Percentiles rank a stretch among this genome's conserved stretches.
phyloP scores from a whole-genome alignment of 495 filamentous ascomycete species.

The Neurospora sp. region DNA sequence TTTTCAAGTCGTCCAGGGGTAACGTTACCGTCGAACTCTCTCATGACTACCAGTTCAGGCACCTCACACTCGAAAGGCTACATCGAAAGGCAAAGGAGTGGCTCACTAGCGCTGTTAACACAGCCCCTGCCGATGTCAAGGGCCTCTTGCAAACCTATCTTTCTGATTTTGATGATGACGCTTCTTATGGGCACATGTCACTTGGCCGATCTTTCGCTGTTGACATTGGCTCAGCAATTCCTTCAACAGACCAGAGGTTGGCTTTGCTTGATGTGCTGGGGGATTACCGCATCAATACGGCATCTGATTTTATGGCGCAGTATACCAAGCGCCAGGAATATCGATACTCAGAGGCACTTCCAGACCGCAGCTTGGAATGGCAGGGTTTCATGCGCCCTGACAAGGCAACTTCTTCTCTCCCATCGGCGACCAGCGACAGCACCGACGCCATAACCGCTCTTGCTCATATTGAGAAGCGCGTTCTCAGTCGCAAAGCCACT shows the following conservation, averaged over 20 bases:
- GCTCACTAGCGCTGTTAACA: conserved; percentile 68
- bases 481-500: conserved; percentile 52
- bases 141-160: conserved; percentile 90
- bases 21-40: conserved; percentile 79
- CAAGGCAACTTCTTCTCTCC: conserved; percentile 31
- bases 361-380: conserved; percentile 54
- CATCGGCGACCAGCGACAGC: conserved; percentile 34
- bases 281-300: conserved; percentile 68
- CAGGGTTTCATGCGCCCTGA: conserved; percentile 45
- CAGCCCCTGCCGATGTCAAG: conserved; percentile 91
- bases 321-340: conserved; percentile 97
- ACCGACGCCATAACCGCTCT: conserved; percentile 51
- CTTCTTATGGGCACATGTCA: conserved; percentile 77
- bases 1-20: conserved; percentile 62
- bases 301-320: conserved; percentile 90
- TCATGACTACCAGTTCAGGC: conserved; percentile 74
- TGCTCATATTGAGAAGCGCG: conserved; percentile 56
- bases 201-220: conserved; percentile 91
- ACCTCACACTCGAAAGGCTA: conserved; percentile 65
- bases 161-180: conserved; percentile 84
- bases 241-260: conserved; percentile 77
- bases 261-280: conserved; percentile 64
- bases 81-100: conserved; percentile 67
- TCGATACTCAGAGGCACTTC: conserved; percentile 61
- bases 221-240: conserved; percentile 83